Evolutionary conservation across 2,329 filamentous ascomycete species (phyloP), one percentile per base, ranked within the genome.

Genomic region (Hypoxylon sp.): DNA sequence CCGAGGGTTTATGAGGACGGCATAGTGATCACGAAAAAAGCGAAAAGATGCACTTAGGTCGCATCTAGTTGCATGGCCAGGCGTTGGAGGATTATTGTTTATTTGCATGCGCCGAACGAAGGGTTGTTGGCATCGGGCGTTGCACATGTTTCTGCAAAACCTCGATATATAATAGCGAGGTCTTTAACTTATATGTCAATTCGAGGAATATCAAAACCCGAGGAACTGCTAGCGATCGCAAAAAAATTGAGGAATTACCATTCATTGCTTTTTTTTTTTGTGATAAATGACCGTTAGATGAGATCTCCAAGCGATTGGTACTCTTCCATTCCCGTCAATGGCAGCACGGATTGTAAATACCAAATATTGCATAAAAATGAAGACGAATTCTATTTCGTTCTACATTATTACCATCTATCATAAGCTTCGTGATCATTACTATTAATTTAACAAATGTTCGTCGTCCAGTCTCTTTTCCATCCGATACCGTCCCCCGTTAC

Each of bases 381-480:
- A 59, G 65, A 65, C 59, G 64, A 63, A 37, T n/a, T 57, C 26
- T 63, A 56, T 58, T 58, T 63, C 62, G 62, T 65, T 62, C 50
- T 63, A 63, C 59, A 65, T 65, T 56, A 61, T 63, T 55, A 61
- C 62, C 64, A 47, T 66, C 58, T 62, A 67, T 68, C 66, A 49
- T 68, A 44, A 65, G 46, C 61, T 38, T 68, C 66, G 60, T 68
- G 59, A 47, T 66, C 63, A 59, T 67, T 59, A 58, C 44, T 55
- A 55, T 49, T 55, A 50, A 29, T 44, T 26, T 52, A 27, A 29
- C 12, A 16, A 29, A 25, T 6, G 9, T 25, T 13, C 29, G 27
- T 31, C 43, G 25, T 20, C 20, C 31, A 9, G 31, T 27, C 32
- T 27, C 11, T 32, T 31, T 7, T 16, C 35, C 11, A 15, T 23